These are phyloP conservation scores for Cryphonectria nitschkei DNA, from an alignment of 2,329 filamentous ascomycete species.

Conservation along the genomic window DNA sequence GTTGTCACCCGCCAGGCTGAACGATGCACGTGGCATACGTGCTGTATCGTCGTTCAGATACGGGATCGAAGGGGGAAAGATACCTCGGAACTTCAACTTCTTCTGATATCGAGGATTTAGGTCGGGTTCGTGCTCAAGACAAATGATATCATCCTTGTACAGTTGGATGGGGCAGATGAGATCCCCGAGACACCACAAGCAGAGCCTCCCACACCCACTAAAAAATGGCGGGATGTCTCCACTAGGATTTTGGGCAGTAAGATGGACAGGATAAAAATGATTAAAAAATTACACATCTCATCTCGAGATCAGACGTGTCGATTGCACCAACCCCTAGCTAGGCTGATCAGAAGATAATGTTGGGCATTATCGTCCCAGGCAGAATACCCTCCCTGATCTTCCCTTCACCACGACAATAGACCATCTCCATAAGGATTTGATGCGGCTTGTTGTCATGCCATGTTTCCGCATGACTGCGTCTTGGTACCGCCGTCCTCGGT, in stretches of 20 bases:
- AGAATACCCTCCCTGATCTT: not conserved
- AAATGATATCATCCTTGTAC: not conserved
- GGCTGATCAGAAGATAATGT: not conserved
- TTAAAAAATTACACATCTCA: conserved; percentile 1
- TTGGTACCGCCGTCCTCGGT: not conserved
- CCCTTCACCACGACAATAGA: not conserved
- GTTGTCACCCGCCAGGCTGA: not conserved
- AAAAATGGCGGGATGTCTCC: not conserved
- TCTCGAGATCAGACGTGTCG: conserved; percentile 10
- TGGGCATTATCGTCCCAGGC: not conserved
- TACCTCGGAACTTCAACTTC: not conserved
- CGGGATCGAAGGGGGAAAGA: not conserved
- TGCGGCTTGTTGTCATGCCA: not conserved
- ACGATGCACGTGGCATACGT: not conserved
- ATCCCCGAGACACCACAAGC: not conserved
- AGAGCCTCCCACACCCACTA: conserved; percentile 1
- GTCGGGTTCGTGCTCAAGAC: not conserved
- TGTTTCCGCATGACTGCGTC: not conserved
- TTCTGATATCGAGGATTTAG: not conserved
- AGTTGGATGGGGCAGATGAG: conserved; percentile 1
- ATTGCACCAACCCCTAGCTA: not conserved
- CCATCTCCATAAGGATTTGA: not conserved
- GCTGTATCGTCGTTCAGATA: not conserved
- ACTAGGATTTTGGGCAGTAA: not conserved
- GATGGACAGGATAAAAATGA: not conserved